phyloP scores from a whole-genome alignment of 768 basidiomycete genomes.

The Rhodosporidiobolus odoratus region DNA sequence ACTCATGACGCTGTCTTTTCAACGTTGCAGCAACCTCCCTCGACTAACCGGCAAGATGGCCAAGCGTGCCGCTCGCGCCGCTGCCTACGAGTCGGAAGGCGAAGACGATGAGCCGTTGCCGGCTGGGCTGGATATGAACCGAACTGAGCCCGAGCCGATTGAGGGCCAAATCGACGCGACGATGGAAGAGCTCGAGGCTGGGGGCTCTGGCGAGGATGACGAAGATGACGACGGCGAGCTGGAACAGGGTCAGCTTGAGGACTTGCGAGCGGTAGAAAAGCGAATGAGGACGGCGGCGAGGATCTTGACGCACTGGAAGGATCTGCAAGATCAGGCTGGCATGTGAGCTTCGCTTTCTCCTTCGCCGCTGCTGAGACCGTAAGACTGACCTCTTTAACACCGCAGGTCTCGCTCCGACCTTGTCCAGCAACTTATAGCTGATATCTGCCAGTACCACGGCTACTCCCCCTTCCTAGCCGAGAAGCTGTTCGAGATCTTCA shows the following conservation, averaged over 20 bases:
- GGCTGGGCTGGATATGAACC: slow-evolving; percentile 19
- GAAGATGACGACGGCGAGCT: slow-evolving; percentile 55
- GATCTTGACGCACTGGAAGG: slow-evolving; percentile 66
- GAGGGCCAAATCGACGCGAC: slow-evolving; percentile 32
- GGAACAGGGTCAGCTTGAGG: slow-evolving; percentile 64
- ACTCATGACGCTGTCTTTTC: not conserved
- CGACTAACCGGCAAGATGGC: not conserved
- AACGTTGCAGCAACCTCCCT: not conserved
- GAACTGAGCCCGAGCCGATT: slow-evolving; percentile 27
- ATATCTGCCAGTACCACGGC: slow-evolving; percentile 93
- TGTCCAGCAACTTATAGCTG: slow-evolving; percentile 73
- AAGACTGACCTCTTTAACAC: not conserved
- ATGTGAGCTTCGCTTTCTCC: slow-evolving; percentile 53
- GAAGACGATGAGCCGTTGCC: slow-evolving; percentile 11
- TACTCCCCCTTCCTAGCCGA: slow-evolving; percentile 93
- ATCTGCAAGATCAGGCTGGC: slow-evolving; percentile 58
- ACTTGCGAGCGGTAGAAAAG: slow-evolving; percentile 66
- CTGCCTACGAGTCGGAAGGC: slow-evolving; percentile 35
- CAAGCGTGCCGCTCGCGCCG: slow-evolving; percentile 34
- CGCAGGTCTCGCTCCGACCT: slow-evolving; percentile 82
- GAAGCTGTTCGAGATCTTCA: slow-evolving; percentile 89
- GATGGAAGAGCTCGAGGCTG: slow-evolving; percentile 49
- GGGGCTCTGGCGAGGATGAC: slow-evolving; percentile 48
- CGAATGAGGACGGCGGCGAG: slow-evolving; percentile 73
- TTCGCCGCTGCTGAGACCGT: not conserved